Evolutionary conservation across 2,329 filamentous ascomycete species (phyloP), one percentile per base, ranked within the genome.

Genomic region (Diaporthe sp.): DNA sequence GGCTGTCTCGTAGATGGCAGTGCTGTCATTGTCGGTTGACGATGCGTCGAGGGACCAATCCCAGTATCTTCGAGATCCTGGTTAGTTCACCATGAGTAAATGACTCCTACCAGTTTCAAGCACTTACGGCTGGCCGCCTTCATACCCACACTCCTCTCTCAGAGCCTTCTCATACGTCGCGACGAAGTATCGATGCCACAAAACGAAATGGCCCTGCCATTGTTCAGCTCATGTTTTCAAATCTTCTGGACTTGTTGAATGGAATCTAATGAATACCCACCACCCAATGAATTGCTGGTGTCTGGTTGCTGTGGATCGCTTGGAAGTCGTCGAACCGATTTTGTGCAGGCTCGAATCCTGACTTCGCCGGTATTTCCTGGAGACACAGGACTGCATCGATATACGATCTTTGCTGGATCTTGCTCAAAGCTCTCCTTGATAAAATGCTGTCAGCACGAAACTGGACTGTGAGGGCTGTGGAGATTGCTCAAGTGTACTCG

Each of bases 111-210:
- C 1, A 22, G 1, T 1, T 12, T 3, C 4, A 44, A 5, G 3
- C 2, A 65, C 42, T 49, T 12, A 49, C 61, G 61, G 61, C 2
- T 65, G 25, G 19, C 42, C 42, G 7, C 42, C 42, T 34, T 65
- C 61, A 34, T 65, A 65, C 1, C 42, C 42, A 15, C 61, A 65
- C 17, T 34, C 61, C 10, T 65, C 61, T 49, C 39, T 49, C 25
- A 65, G 10, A 8, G 28, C 42, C 19, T 31, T 65, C 17, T 65
- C 61, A 5, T 65, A 65, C 4, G 42, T 49, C 19, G 42, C 61
- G n/a, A 67, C 44, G 12, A 67, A 51, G 19, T 67, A 67, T 37
- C 42, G 61, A 49, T 67, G 61, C 61, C 61, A 49, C 6, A 67
- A 7, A 2, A 51, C 37, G 25, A 67, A 67, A 34, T 67, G 44